Evolutionary conservation across 1,139 yeast genomes (phyloP).

Genomic region (Kluyveromyces sp.): DNA sequence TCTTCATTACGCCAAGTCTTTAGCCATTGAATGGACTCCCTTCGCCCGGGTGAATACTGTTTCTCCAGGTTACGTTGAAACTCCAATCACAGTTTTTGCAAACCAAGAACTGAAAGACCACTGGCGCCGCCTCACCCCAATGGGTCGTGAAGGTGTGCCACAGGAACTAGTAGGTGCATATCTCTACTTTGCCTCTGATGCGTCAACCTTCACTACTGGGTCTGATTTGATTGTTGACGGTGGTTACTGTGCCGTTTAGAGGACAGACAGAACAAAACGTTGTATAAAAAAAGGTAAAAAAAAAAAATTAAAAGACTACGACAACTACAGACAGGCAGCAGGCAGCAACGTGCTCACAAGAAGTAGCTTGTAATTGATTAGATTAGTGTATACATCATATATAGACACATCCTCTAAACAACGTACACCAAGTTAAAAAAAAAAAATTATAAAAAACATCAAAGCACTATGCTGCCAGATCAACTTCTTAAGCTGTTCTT

Average conservation of each 20-base stretch:
- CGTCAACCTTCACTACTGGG: slow-evolving; percentile 80
- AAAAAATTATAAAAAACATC: no score
- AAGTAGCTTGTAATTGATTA: no score
- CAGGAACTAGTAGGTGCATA: slow-evolving; percentile 84
- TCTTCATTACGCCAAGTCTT: slow-evolving; percentile 67
- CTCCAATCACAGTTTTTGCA: slow-evolving; percentile 59
- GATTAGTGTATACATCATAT: no score
- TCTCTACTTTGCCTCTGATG: slow-evolving; percentile 79
- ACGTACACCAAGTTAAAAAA: no score
- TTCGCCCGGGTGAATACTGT: slow-evolving; percentile 82
- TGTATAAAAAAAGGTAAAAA: neutral
- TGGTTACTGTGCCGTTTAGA: slow-evolving; percentile 45
- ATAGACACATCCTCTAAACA: no score
- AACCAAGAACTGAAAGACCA: slow-evolving; percentile 44
- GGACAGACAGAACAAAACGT: neutral
- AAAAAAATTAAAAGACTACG: neutral
- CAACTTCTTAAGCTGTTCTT: no score
- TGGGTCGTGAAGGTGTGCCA: slow-evolving; percentile 76
- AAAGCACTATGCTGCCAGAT: no score
- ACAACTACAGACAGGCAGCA: no score
- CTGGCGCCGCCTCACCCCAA: slow-evolving; percentile 71
- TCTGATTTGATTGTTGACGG: slow-evolving; percentile 79
- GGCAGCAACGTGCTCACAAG: no score
- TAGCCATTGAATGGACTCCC: slow-evolving; percentile 86
- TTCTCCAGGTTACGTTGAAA: slow-evolving; percentile 80